phyloP scores from a whole-genome alignment of 306 rosid genomes.

The Mucuna pruriens region DNA sequence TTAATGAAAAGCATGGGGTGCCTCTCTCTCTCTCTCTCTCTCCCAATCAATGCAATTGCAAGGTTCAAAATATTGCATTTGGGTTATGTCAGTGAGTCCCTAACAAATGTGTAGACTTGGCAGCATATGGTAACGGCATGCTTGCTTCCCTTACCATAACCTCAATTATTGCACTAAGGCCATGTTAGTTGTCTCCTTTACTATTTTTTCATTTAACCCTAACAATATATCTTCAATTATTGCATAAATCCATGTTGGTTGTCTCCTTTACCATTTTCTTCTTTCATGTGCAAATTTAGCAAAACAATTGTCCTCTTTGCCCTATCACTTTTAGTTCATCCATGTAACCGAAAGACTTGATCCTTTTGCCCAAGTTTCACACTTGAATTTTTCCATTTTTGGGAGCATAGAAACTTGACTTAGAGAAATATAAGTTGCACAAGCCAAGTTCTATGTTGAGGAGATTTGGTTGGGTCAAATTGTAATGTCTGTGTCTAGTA shows the following conservation, averaged over 20 bases:
- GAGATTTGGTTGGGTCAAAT: slow-evolving; percentile 4
- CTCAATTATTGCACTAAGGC: slow-evolving; percentile 37
- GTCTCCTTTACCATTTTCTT: slow-evolving; percentile 20
- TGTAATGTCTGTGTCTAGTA: slow-evolving; percentile 27
- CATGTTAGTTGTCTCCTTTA: slow-evolving; percentile 43
- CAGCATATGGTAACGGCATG: slow-evolving; percentile 18
- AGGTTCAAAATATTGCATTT: slow-evolving; percentile 11
- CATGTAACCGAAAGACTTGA: slow-evolving; percentile 1
- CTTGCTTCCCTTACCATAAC: slow-evolving; percentile 42
- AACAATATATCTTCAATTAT: slow-evolving; percentile 32
- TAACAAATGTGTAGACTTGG: slow-evolving; percentile 32
- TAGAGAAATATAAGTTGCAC: background rate
- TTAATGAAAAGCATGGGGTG: background rate
- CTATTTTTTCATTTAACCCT: background rate
- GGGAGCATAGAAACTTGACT: background rate
- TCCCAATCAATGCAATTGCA: background rate
- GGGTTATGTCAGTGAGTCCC: slow-evolving; percentile 25
- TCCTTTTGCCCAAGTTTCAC: slow-evolving; percentile 26
- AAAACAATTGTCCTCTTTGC: background rate
- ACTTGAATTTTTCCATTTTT: background rate
- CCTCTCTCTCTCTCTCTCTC: slow-evolving; percentile 29
- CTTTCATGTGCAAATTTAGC: slow-evolving; percentile 14
- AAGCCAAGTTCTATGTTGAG: slow-evolving; percentile 21
- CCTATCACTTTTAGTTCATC: background rate
- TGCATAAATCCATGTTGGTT: slow-evolving; percentile 19